Evolutionary conservation across 805 yeast species (phyloP), one percentile per base, ranked within the genome.

Genomic region (Brettanomyces naardenensis): DNA sequence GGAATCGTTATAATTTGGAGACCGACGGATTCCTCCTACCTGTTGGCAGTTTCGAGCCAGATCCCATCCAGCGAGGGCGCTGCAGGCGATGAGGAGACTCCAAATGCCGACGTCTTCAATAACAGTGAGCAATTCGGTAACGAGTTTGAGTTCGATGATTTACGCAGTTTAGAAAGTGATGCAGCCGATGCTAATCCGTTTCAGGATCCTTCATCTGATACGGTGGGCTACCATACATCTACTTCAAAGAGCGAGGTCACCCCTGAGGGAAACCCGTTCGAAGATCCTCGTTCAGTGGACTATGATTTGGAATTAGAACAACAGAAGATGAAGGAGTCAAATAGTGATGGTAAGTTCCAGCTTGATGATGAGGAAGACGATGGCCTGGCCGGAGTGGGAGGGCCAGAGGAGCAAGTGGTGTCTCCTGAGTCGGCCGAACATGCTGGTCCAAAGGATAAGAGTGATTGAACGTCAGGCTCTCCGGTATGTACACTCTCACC

Each of bases 21-120:
- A 61, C 99, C 99, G 38, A 90, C 97, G 0, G 92, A 83, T 49
- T 87, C 95, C 29, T 88, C 95, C 41, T 84, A 89, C 53, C 80
- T 94, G 75, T 74, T 92, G 54, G 97, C 97, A 10, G 89, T 89
- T 44, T 85, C 96, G 2, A 86, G 87, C 37, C 97, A 92, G 63
- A 68, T 92, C 32, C 92, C 95, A 46, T 82, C 54, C 6, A 44
- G 50, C 22, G 85, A 81, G 44, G 71, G 69, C 41, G 79, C 73
- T 27, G 83, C 73, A 10, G 88, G 75, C 31, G 82, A 38, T 2
- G 23, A 21, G 19, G 47, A 39, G 15, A 49, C 49, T 27, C 48
- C 45, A 4, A 44, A 47, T 9, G 49, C 51, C 5, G 49, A 52
- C 20, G 48, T 48, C 34, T 45, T 46, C n/a, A 42, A 54, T 10